Conservation (phyloP, 192 early-diverging fungal species). For the Glomus cerebriforme region DNA sequence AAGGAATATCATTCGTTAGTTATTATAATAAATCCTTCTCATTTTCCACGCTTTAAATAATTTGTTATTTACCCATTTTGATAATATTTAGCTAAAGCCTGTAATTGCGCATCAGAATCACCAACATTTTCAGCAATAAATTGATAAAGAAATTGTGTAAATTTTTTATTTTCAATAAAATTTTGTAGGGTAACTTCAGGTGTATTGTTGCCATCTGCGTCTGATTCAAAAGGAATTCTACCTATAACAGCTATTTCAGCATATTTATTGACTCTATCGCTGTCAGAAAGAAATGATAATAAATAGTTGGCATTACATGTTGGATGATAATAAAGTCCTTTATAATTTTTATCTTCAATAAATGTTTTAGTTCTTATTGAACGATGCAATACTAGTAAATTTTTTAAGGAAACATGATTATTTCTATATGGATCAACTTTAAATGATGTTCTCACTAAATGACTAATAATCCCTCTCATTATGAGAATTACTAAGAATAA, state of each 20-base stretch:
- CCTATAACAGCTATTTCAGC: slow-evolving; percentile 14
- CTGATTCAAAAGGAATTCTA: background rate
- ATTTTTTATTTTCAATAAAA: slow-evolving; percentile 24
- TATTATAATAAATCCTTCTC: too few species aligned
- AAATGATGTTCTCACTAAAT: background rate
- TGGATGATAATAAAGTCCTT: slow-evolving; percentile 27
- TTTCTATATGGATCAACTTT: background rate
- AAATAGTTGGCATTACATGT: background rate
- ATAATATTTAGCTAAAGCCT: slow-evolving; percentile 25
- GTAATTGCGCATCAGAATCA: background rate
- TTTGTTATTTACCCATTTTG: slow-evolving; percentile 5
- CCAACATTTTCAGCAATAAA: slow-evolving; percentile 21
- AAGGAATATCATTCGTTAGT: background rate
- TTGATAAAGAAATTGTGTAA: slow-evolving; percentile 17
- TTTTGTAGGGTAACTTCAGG: background rate
- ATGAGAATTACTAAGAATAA: too few species aligned
- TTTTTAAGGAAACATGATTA: background rate
- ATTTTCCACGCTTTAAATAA: background rate
- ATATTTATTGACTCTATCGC: background rate
- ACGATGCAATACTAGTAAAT: background rate
- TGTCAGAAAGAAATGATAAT: slow-evolving; percentile 5
- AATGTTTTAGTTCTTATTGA: background rate
- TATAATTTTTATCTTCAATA: slow-evolving; percentile 24
- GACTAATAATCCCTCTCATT: too few species aligned
- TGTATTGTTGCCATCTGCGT: background rate